Evolutionary conservation across 306 rosid species (phyloP).

Genomic region (Cyclanthera cordifolia): DNA sequence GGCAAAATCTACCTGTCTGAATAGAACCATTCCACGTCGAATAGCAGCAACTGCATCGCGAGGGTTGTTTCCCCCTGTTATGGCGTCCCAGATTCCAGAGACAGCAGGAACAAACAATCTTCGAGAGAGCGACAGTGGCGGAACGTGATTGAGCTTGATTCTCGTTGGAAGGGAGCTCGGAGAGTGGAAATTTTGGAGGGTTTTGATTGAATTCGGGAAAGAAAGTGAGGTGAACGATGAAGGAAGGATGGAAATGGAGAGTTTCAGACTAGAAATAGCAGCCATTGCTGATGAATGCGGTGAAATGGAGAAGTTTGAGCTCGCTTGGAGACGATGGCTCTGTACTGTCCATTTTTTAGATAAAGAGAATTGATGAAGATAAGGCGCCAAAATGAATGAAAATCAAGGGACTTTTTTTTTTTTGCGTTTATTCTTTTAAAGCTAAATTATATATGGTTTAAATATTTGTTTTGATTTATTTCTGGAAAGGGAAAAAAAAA

Average conservation of each 20-base stretch:
- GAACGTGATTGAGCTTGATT: slow-evolving; percentile 12
- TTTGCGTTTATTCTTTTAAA: not conserved
- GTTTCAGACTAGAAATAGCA: slow-evolving; percentile 23
- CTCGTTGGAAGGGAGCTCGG: slow-evolving; percentile 17
- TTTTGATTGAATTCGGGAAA: slow-evolving; percentile 21
- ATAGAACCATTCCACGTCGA: slow-evolving; percentile 78
- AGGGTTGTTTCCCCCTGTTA: slow-evolving; percentile 52
- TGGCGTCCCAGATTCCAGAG: slow-evolving; percentile 76
- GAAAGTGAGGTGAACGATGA: slow-evolving; percentile 18
- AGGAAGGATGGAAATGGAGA: slow-evolving; percentile 20
- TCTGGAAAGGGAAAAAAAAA: too few species aligned
- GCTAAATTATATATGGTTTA: too few species aligned
- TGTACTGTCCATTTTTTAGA: not conserved
- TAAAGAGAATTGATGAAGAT: slow-evolving; percentile 11
- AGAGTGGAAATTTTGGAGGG: slow-evolving; percentile 12
- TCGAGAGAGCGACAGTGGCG: slow-evolving; percentile 29
- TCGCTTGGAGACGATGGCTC: not conserved
- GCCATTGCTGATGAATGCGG: slow-evolving; percentile 26
- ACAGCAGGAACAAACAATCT: slow-evolving; percentile 59
- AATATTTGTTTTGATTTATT: too few species aligned
- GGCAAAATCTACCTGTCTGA: slow-evolving; percentile 37
- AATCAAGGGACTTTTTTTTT: not conserved
- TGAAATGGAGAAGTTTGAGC: slow-evolving; percentile 7
- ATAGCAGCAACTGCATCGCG: slow-evolving; percentile 53
- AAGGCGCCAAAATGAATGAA: slow-evolving; percentile 31